A percentile compares a stretch with the other conserved stretches of the same genome.
These are phyloP conservation scores for Symbiodinium pilosum DNA, from an alignment of 73 alveolate genomes.

Conservation along the genomic window DNA sequence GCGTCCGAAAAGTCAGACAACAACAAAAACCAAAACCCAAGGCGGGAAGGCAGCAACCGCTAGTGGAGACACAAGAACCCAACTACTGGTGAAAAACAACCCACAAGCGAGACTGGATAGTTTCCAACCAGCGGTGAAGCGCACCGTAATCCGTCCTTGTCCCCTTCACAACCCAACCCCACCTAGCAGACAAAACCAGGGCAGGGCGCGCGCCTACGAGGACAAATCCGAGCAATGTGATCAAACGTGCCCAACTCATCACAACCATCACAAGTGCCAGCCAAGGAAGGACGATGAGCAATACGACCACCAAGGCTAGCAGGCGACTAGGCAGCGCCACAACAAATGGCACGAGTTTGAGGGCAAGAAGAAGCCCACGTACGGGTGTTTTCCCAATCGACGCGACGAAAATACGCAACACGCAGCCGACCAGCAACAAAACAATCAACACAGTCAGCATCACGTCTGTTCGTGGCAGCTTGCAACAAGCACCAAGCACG, in stretches of 20 bases:
- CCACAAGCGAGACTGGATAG: too few species aligned
- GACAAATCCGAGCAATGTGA: conserved; percentile 14
- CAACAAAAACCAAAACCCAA: too few species aligned
- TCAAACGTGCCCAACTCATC: background rate
- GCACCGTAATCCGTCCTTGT: too few species aligned
- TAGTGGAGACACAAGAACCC: too few species aligned
- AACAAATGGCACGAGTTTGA: background rate
- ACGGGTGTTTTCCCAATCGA: background rate
- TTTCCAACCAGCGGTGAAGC: too few species aligned
- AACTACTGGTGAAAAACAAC: too few species aligned
- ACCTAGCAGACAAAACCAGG: background rate
- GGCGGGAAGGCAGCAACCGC: too few species aligned
- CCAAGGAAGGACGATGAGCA: background rate
- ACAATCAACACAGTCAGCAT: background rate
- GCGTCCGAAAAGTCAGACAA: too few species aligned
- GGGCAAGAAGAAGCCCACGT: background rate
- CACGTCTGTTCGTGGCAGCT: background rate
- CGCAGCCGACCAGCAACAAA: too few species aligned
- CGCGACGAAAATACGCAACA: background rate
- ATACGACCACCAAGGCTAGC: background rate
- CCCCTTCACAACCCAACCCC: conserved; percentile 29
- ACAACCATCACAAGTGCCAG: background rate
- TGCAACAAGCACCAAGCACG: conserved; percentile 11
- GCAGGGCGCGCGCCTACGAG: conserved; percentile 19
- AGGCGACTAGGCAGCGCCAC: background rate